Conservation (phyloP, 2,329 filamentous ascomycete genomes). For the Coniochaeta ligniaria region DNA sequence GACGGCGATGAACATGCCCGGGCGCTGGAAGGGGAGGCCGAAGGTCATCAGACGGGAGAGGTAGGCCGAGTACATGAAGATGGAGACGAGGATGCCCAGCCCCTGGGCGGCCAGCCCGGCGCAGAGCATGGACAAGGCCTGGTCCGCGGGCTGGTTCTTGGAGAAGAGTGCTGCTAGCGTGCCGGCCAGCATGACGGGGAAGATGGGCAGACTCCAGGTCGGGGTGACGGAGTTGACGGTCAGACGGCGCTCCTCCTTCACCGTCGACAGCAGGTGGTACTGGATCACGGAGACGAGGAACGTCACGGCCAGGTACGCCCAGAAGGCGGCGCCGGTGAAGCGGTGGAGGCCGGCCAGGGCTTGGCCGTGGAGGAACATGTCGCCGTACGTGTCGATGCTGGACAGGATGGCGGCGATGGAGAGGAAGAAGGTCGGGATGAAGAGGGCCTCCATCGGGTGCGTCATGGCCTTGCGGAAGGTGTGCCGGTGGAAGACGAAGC, state of each 20-base stretch:
- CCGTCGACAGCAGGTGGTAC: slow-evolving; percentile 51
- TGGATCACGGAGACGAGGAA: slow-evolving; percentile 46
- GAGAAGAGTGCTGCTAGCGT: slow-evolving; percentile 50
- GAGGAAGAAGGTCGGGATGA: slow-evolving; percentile 56
- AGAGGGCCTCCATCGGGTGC: slow-evolving; percentile 47
- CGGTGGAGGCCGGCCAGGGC: slow-evolving; percentile 40
- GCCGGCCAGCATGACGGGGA: slow-evolving; percentile 56
- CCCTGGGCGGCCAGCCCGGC: slow-evolving; percentile 55
- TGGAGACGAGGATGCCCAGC: slow-evolving; percentile 49
- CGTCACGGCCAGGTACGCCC: slow-evolving; percentile 49
- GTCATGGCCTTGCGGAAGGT: slow-evolving; percentile 36
- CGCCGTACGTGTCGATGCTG: slow-evolving; percentile 41
- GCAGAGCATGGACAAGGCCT: slow-evolving; percentile 45
- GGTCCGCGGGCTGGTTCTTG: slow-evolving; percentile 34
- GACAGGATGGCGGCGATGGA: slow-evolving; percentile 53
- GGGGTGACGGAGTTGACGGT: slow-evolving; percentile 46
- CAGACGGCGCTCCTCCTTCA: slow-evolving; percentile 35
- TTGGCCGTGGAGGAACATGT: slow-evolving; percentile 26
- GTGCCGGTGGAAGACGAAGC: slow-evolving; percentile 35
- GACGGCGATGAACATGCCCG: slow-evolving; percentile 59
- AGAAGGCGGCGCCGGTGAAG: slow-evolving; percentile 50
- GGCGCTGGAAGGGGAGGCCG: slow-evolving; percentile 47
- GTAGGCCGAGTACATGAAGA: slow-evolving; percentile 54
- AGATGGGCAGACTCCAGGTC: slow-evolving; percentile 55
- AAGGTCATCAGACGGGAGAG: slow-evolving; percentile 50